Evolutionary conservation across 176 grass and related monocot genomes (phyloP).

Genomic region (Poa pratensis): DNA sequence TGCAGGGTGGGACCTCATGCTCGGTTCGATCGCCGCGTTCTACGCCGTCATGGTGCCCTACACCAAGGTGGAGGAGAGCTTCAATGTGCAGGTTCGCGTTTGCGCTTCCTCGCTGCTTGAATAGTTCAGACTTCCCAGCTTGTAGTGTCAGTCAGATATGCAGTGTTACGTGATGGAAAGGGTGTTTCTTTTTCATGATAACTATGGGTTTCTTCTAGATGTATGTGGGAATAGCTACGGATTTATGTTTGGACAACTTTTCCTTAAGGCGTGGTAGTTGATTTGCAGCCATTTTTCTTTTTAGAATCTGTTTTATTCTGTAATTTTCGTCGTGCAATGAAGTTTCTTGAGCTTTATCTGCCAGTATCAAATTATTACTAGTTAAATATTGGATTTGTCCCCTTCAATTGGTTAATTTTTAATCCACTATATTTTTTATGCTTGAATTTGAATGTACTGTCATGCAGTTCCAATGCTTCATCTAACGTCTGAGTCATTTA

Average conservation of each 20-base stretch:
- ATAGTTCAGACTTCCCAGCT: slow-evolving; percentile 5
- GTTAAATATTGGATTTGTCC: not conserved
- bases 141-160: slow-evolving; percentile 7
- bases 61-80: slow-evolving; percentile 99
- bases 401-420: slow-evolving; percentile 20
- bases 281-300: not conserved
- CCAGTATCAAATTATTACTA: not conserved
- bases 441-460: slow-evolving; percentile 19
- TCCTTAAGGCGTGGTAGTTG: not conserved
- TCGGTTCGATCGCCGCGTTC: slow-evolving; percentile 76
- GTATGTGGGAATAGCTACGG: not conserved
- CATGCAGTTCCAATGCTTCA: slow-evolving; percentile 22
- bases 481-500: slow-evolving; percentile 31
- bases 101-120: not conserved
- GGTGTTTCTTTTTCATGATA: not conserved
- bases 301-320: not conserved
- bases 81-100: slow-evolving; percentile 70
- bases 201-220: not conserved
- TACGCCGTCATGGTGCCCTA: slow-evolving; percentile 75
- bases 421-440: not conserved
- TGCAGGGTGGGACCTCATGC: slow-evolving; percentile 81
- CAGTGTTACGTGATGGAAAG: not conserved
- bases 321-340: slow-evolving; percentile 17
- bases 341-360: not conserved
- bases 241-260: slow-evolving; percentile 1